Evolutionary conservation across 78 protist genomes (phyloP), one percentile per base, ranked within the genome.

Genomic region (Guillardia theta): DNA sequence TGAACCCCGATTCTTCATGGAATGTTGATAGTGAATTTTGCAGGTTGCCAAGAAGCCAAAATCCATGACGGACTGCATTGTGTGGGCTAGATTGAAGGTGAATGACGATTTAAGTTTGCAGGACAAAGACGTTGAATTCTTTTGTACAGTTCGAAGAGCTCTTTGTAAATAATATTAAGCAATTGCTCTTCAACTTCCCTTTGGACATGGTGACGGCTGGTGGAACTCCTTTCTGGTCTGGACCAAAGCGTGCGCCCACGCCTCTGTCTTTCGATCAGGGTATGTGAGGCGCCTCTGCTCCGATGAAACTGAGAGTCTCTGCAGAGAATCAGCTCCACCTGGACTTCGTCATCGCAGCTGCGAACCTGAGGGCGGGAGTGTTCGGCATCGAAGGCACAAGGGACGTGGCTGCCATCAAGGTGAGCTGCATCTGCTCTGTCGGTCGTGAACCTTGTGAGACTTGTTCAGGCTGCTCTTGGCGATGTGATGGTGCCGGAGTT

Each of bases 121-220:
- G n/a, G n/a, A n/a, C n/a, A n/a, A n/a, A n/a, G n/a, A n/a, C n/a
- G n/a, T n/a, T n/a, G n/a, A n/a, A n/a, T n/a, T n/a, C n/a, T n/a
- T n/a, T n/a, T n/a, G n/a, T n/a, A n/a, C n/a, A n/a, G n/a, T 99
- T 99, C 93, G 98, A 99, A 93, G 97, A 97, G 45, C 46, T 43
- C 80, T 99, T 96, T 92, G 33, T 8, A 95, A 95, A 97, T 94
- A n/a, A 62, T 41, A 98, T 98, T 80, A 44, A 41, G 50, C 99
- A 98, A 94, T 97, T 99, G 90, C 96, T 99, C 87, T 95, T 33
- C 97, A 97, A 97, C 95, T 98, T 98, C 98, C 99, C 99, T 36
- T 94, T 95, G 37, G 99, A 99, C 96, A 94, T 94, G 97, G n/a
- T 92, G 5, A 97, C 97, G 36, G 15, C 96, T 0, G 76, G 64